Evolutionary conservation across 768 basidiomycete genomes (phyloP).

Genomic region (Scleroderma bovista): DNA sequence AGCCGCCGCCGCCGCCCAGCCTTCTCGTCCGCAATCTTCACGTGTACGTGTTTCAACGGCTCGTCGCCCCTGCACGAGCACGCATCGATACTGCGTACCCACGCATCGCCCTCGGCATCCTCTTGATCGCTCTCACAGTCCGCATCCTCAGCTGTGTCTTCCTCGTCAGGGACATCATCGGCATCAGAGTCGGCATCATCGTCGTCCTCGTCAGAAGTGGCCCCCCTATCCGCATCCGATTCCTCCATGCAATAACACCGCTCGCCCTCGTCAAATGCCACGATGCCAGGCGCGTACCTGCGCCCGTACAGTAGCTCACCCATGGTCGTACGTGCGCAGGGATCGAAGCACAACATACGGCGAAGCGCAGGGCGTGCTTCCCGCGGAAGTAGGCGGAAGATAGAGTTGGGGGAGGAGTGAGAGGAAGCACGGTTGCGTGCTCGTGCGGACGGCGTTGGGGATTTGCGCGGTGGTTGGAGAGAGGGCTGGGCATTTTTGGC

Average conservation of each 20-base stretch:
- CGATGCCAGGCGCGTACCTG: slow-evolving; percentile 67
- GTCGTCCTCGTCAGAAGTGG: slow-evolving; percentile 9
- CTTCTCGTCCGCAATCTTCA: slow-evolving; percentile 75
- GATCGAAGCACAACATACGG: slow-evolving; percentile 92
- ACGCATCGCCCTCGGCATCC: slow-evolving; percentile 52
- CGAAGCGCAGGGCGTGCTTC: slow-evolving; percentile 87
- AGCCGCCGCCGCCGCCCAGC: slow-evolving; percentile 65
- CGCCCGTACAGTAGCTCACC: slow-evolving; percentile 83
- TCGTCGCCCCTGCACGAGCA: slow-evolving; percentile 53
- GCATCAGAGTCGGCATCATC: slow-evolving; percentile 40
- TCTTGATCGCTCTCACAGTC: not conserved
- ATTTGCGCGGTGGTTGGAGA: slow-evolving; percentile 65
- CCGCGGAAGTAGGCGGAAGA: slow-evolving; percentile 92
- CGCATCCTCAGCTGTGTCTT: slow-evolving; percentile 57
- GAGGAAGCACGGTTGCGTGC: slow-evolving; percentile 20
- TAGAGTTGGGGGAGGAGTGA: slow-evolving; percentile 58
- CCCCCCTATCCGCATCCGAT: slow-evolving; percentile 18
- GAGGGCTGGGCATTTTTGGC: slow-evolving; percentile 26
- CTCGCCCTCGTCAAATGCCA: slow-evolving; percentile 36
- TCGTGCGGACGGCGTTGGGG: not conserved
- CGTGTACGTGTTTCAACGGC: slow-evolving; percentile 56
- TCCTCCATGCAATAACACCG: slow-evolving; percentile 62
- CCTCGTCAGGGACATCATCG: slow-evolving; percentile 36
- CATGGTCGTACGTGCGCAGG: slow-evolving; percentile 83
- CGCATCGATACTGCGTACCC: slow-evolving; percentile 70